These are phyloP conservation scores for Streptanthus diversifolius DNA, from an alignment of 345 rosid genomes.

Conservation along the genomic window DNA sequence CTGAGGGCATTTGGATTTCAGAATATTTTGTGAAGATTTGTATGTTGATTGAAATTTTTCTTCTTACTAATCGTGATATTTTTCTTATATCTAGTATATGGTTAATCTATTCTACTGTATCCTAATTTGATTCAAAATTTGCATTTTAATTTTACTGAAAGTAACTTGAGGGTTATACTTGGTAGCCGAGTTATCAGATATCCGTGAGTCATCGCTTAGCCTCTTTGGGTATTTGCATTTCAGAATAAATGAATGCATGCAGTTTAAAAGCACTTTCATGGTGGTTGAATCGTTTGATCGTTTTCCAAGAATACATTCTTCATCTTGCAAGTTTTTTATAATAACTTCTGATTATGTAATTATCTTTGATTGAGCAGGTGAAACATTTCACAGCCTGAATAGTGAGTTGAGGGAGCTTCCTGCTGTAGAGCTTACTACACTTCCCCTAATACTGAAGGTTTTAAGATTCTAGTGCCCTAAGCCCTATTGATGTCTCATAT, in stretches of 20 bases:
- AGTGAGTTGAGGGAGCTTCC: slow-evolving; percentile 95
- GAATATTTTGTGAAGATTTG: slow-evolving; percentile 9
- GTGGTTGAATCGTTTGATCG: slow-evolving; percentile 9
- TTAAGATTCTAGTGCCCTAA: slow-evolving; percentile 40
- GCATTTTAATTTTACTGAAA: neutral
- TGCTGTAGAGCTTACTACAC: slow-evolving; percentile 83
- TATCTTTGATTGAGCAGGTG: slow-evolving; percentile 47
- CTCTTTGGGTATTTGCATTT: neutral
- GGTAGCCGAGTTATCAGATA: neutral
- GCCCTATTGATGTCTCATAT: slow-evolving; percentile 1
- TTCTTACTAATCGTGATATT: neutral
- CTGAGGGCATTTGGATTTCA: neutral
- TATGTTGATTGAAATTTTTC: neutral
- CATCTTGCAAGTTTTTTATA: neutral
- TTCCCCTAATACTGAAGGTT: slow-evolving; percentile 91
- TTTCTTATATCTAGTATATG: neutral
- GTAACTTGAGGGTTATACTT: neutral
- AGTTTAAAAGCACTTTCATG: neutral
- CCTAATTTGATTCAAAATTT: neutral
- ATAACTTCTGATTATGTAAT: slow-evolving; percentile 6
- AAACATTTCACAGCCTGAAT: slow-evolving; percentile 70
- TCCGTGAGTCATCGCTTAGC: neutral
- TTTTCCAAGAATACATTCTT: neutral
- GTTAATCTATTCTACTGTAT: neutral
- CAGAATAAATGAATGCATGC: neutral